These are phyloP conservation scores for Peniophora sp. DNA, from an alignment of 1,284 basidiomycete genomes.

Conservation along the genomic window DNA sequence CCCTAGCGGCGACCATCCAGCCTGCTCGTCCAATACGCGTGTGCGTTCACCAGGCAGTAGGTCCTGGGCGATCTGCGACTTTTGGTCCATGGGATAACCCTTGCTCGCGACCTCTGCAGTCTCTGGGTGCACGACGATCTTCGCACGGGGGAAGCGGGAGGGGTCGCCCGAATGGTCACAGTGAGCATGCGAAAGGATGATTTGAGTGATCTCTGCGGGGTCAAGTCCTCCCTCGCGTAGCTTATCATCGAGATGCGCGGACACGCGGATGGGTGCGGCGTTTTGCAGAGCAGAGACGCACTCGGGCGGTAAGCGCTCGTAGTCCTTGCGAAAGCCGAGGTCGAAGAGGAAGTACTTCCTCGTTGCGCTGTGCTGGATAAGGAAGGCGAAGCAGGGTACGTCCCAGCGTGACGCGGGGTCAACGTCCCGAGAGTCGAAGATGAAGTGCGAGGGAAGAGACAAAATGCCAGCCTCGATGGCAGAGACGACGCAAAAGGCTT, in stretches of 20 bases:
- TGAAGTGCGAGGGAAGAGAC: conserved; percentile 24
- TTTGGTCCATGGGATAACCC: conserved; percentile 34
- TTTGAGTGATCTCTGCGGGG: conserved; percentile 31
- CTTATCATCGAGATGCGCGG: conserved; percentile 33
- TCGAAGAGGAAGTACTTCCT: conserved; percentile 40
- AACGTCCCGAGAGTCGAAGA: conserved; percentile 28
- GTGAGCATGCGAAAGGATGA: conserved; percentile 46
- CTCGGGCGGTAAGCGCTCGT: conserved; percentile 30
- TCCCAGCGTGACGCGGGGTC: conserved; percentile 9
- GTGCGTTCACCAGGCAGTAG: conserved; percentile 37
- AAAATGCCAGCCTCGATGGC: conserved; percentile 41
- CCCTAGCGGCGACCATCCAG: conserved; percentile 30
- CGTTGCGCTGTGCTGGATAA: conserved; percentile 35
- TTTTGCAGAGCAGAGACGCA: background rate
- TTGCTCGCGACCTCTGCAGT: conserved; percentile 24
- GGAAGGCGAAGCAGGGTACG: conserved; percentile 40
- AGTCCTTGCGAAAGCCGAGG: conserved; percentile 41
- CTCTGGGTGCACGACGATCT: conserved; percentile 35
- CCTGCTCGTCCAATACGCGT: conserved; percentile 21
- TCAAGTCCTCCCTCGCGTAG: conserved; percentile 37
- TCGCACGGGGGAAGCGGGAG: conserved; percentile 35
- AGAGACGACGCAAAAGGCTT: conserved; percentile 40
- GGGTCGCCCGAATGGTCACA: conserved; percentile 38
- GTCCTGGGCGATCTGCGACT: conserved; percentile 23
- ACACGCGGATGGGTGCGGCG: background rate